A percentile compares a stretch with the other conserved stretches of the same genome.
Evolutionary conservation across 1,284 basidiomycete species (phyloP).

Genomic region (Cystobasidium sp.): DNA sequence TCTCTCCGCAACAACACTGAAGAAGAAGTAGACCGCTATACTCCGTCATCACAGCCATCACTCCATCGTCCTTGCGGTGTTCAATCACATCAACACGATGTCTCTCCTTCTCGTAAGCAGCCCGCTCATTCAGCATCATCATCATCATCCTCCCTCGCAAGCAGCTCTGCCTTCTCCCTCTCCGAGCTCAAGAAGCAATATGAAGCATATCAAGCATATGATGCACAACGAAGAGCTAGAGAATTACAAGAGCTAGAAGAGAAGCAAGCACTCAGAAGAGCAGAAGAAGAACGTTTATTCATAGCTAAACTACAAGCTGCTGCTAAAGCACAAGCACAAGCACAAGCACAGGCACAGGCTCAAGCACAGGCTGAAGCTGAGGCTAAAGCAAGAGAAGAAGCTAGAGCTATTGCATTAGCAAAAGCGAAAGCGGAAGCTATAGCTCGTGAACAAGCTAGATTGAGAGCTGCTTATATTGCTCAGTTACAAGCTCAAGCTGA

Average conservation of each 20-base stretch:
- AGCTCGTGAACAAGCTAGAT: conserved; percentile 14
- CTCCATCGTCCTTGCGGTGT: conserved; percentile 5
- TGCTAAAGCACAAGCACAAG: conserved; percentile 7
- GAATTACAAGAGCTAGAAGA: conserved; percentile 21
- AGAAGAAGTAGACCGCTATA: neutral
- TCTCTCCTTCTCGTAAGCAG: neutral
- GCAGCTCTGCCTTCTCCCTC: neutral
- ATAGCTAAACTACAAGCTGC: conserved; percentile 14
- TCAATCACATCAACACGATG: neutral
- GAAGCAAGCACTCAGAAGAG: conserved; percentile 4
- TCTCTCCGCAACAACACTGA: neutral
- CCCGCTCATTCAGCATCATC: neutral
- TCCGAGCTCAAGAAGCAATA: conserved; percentile 9
- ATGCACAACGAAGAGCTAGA: conserved; percentile 4
- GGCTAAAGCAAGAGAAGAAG: neutral
- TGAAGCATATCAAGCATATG: conserved; percentile 10
- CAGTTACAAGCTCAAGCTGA: conserved; percentile 18
- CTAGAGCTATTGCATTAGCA: neutral
- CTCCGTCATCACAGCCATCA: neutral
- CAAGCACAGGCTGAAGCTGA: conserved; percentile 10
- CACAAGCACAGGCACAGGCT: conserved; percentile 6
- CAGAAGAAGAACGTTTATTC: conserved; percentile 7
- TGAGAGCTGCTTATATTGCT: neutral
- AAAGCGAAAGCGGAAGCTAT: conserved; percentile 21
- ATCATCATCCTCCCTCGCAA: neutral